A percentile compares a stretch with the other conserved stretches of the same genome.
Conservation (phyloP, 1,139 yeast genomes). For the Candida sojae region DNA sequence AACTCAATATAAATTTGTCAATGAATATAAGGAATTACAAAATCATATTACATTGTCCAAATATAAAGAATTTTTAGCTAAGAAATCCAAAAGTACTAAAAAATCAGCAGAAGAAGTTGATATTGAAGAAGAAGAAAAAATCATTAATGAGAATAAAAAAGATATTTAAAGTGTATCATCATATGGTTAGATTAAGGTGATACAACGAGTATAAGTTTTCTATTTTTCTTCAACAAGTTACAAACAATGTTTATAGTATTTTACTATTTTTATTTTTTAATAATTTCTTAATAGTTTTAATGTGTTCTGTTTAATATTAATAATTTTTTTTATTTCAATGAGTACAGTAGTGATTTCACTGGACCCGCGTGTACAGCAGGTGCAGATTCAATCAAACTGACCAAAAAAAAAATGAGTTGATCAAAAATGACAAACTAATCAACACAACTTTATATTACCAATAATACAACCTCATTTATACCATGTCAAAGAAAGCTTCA, state of each 20-base stretch:
- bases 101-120: conserved; percentile 14
- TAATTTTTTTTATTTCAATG: neutral
- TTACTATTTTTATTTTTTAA: neutral
- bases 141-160: conserved; percentile 11
- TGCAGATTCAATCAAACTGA: too few species aligned
- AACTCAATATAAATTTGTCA: conserved; percentile 72
- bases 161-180: conserved; percentile 5
- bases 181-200: too few species aligned
- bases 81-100: conserved; percentile 32
- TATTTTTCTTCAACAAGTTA: too few species aligned
- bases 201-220: too few species aligned
- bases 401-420: neutral
- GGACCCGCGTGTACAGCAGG: too few species aligned
- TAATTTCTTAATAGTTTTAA: neutral
- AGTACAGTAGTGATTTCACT: too few species aligned
- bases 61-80: conserved; percentile 57
- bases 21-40: conserved; percentile 58
- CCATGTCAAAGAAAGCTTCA: conserved; percentile 14
- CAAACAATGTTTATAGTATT: neutral
- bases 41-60: conserved; percentile 59
- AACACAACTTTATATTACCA: neutral
- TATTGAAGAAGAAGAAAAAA: conserved; percentile 6
- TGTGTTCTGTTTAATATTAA: neutral
- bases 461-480: neutral
- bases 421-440: neutral